Evolutionary conservation across 805 yeast species (phyloP), one percentile per base, ranked within the genome.

Genomic region (Starmerella geochares): DNA sequence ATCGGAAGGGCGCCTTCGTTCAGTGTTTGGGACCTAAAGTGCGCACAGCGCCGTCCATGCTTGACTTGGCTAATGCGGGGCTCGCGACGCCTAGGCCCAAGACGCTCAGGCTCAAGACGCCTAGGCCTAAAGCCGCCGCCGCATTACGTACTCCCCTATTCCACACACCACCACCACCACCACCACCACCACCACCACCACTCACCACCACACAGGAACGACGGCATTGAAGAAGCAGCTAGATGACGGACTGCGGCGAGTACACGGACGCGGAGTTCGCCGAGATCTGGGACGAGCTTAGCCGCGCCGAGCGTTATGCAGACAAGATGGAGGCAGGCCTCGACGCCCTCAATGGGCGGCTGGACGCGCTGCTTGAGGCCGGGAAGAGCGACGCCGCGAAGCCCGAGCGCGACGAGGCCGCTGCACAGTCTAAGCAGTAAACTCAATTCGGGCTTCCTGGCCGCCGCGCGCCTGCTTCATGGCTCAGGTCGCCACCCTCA

Each of bases 221-320:
- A 25, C 6, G 28, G 28, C 28, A 25, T 25, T 25, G 9, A 25
- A 25, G 9, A 25, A 25, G 35, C 35, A 31, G n/a, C 21, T 5
- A 24, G 14, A 56, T 56, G 59, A 56, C 59, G 4, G 59, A 56
- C 55, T 55, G 47, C 5, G 59, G 59, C 9, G 55, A 54, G 27
- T 50, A 55, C 28, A 49, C 58, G 2, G 51, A 51, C 41, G 50
- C 35, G 16, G 62, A 59, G 43, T 58, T 56, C 42, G 55, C 57
- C 5, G 54, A 54, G 21, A 52, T 58, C 38, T 59, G 61, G 60
- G 56, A 49, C 20, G 53, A 57, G 47, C 48, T 60, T 46, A 46
- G 47, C 17, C 38, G 40, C 11, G 63, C 61, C 13, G 63, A 60
- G 47, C 37, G 46, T 42, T 53, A 55, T 38, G 58, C 60, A 19